phyloP scores from a whole-genome alignment of 768 basidiomycete genomes.

The Pleurotus giganteus region DNA sequence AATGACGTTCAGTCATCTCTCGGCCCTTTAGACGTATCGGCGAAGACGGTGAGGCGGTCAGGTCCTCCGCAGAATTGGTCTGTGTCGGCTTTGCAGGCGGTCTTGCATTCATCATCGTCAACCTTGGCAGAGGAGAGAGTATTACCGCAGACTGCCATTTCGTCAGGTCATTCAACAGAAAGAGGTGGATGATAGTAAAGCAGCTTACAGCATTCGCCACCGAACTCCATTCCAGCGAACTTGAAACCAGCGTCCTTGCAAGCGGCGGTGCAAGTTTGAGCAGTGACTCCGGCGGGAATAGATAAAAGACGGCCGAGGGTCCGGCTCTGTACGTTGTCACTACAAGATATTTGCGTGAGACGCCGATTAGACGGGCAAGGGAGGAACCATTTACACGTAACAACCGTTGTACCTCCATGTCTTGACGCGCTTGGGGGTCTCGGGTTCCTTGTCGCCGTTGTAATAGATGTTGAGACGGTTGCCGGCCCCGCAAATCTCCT shows the following conservation, averaged over 20 bases:
- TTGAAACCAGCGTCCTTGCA: conserved; percentile 39
- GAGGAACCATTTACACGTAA: conserved; percentile 32
- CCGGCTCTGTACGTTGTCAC: conserved; percentile 43
- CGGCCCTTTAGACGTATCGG: not conserved
- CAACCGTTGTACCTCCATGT: conserved; percentile 51
- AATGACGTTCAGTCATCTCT: too few relatives aligned
- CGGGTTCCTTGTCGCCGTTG: conserved; percentile 37
- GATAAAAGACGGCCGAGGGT: conserved; percentile 32
- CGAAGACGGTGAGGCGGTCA: conserved; percentile 6
- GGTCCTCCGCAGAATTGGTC: conserved; percentile 16
- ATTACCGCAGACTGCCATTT: conserved; percentile 54
- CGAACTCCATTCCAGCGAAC: conserved; percentile 40
- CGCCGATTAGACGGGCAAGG: conserved; percentile 13
- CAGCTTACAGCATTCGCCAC: conserved; percentile 12
- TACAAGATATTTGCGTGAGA: conserved; percentile 13
- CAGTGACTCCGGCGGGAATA: conserved; percentile 38
- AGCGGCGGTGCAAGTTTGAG: conserved; percentile 36
- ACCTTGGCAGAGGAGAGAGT: conserved; percentile 41
- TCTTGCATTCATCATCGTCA: conserved; percentile 43
- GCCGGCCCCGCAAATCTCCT: conserved; percentile 43
- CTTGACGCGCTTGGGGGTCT: conserved; percentile 38
- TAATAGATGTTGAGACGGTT: conserved; percentile 42
- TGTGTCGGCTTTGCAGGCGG: conserved; percentile 14
- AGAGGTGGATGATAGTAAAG: not conserved
- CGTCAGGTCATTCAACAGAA: not conserved